Base-by-base conservation (phyloP, 345 rosid species). In the Rhizophora mangle region DNA sequence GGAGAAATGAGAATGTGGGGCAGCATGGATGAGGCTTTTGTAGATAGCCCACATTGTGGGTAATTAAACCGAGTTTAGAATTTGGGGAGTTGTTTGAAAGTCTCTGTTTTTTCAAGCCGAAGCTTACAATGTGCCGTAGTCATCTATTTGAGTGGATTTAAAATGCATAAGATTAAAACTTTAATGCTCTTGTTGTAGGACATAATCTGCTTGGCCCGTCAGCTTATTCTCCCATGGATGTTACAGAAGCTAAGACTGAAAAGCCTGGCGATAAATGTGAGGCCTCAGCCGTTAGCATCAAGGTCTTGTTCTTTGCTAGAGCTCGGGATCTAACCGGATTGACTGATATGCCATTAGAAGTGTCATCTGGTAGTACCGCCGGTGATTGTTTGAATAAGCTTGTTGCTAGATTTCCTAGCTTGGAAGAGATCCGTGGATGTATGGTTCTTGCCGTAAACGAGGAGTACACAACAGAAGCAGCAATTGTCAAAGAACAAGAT, bases 251-350 rank as follows among this genome's bases (percentile, higher is more conserved):
- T 8, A 64, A 74, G 77, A 9, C 46, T 0, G 39, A 27, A 34
- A 75, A 20, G 69, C 24, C 65, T 0, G 65, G 58, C 47, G 26
- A n/a, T 49, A 74, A n/a, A 52, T 68, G 75, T 24, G 79, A 72
- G 31, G 60, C 11, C 52, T 71, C 88, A 6, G 74, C 64, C 5
- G 75, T 92, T 3, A 78, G 72, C 60, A 78, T 89, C 73, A 92
- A 85, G 79, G 96, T 92, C 46, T 71, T 95, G 71, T 86, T 95
- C 76, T 95, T 92, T 10, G 96, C 96, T 1, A 82, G 92, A 78
- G 96, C 98, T 52, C 92, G 96, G 15, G 97, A 90, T 68, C 68
- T 95, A 64, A 85, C 96, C 1, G 89, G 96, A 4, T 62, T 86
- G 53, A 53, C 83, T 5, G 96, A 87, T 51, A 52, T 83, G 73